phyloP scores from a whole-genome alignment of 805 yeast genomes.

The Metschnikowia gelsemii region DNA sequence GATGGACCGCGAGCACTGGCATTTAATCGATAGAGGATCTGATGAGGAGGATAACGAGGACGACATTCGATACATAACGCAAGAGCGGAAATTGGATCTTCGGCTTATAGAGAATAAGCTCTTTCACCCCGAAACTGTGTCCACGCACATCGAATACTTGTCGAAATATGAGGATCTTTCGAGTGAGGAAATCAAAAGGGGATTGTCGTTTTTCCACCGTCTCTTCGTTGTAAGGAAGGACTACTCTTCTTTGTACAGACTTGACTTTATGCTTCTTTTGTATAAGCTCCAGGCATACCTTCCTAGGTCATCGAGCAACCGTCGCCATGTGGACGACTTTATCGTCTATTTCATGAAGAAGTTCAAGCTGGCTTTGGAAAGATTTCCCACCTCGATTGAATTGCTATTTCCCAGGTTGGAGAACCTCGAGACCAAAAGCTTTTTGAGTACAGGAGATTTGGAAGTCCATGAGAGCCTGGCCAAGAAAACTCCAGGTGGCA shows the following conservation, averaged over 20 bases:
- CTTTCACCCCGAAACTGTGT: conserved; percentile 58
- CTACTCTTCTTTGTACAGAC: conserved; percentile 56
- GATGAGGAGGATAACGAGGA: conserved; percentile 31
- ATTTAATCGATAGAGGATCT: conserved; percentile 21
- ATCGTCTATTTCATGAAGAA: conserved; percentile 63
- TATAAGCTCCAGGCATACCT: conserved; percentile 49
- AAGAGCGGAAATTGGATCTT: conserved; percentile 50
- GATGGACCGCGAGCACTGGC: conserved; percentile 20
- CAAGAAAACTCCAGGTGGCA: conserved; percentile 5
- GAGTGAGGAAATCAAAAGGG: conserved; percentile 58
- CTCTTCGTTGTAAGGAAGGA: conserved; percentile 61
- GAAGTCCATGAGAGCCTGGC: conserved; percentile 21
- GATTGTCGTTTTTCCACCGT: conserved; percentile 69
- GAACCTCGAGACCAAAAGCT: conserved; percentile 46
- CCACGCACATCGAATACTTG: conserved; percentile 63
- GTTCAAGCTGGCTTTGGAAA: conserved; percentile 46
- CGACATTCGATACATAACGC: conserved; percentile 36
- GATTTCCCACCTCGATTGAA: conserved; percentile 61
- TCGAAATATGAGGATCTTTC: conserved; percentile 60
- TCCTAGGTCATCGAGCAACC: conserved; percentile 43
- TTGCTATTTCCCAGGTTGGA: conserved; percentile 62
- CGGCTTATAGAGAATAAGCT: conserved; percentile 43
- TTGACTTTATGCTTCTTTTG: conserved; percentile 71
- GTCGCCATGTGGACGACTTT: conserved; percentile 65
- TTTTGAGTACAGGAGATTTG: conserved; percentile 60